Conservation (phyloP, 108 stramenopile genomes). For the Fragilaria crotonensis region DNA sequence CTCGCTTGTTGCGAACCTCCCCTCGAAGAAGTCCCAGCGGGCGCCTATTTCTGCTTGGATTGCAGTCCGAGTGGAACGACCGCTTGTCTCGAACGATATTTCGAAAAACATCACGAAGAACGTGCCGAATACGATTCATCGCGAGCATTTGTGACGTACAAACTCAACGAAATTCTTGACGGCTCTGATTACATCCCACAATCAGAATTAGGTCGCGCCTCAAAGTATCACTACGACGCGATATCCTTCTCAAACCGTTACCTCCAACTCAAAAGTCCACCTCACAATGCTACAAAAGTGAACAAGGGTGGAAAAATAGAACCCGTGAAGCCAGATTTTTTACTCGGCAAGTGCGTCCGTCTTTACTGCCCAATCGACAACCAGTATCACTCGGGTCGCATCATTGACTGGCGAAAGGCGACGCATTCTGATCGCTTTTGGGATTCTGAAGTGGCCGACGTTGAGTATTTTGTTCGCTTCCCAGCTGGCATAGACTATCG, state of each 20-base stretch:
- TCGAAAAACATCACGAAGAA: constrained; percentile 27
- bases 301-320: background rate
- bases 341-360: constrained; percentile 57
- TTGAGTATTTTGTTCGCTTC: constrained; percentile 68
- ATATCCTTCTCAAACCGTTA: background rate
- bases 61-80: constrained; percentile 41
- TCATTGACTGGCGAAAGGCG: constrained; percentile 41
- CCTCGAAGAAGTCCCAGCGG: constrained; percentile 34
- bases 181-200: constrained; percentile 12
- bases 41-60: constrained; percentile 47
- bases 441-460: constrained; percentile 18
- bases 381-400: constrained; percentile 65
- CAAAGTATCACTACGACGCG: constrained; percentile 21
- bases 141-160: constrained; percentile 23
- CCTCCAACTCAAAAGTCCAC: background rate
- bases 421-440: constrained; percentile 34
- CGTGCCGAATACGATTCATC: constrained; percentile 22
- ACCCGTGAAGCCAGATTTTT: constrained; percentile 17
- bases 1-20: constrained; percentile 38
- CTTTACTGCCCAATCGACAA: constrained; percentile 61
- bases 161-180: constrained; percentile 24
- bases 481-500: constrained; percentile 46
- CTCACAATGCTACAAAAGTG: background rate
- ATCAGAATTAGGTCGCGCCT: constrained; percentile 31
- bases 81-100: constrained; percentile 36